A percentile compares a stretch with the other conserved stretches of the same genome.
Evolutionary conservation across 1,284 basidiomycete species (phyloP).

Genomic region (Malassezia psittaci): DNA sequence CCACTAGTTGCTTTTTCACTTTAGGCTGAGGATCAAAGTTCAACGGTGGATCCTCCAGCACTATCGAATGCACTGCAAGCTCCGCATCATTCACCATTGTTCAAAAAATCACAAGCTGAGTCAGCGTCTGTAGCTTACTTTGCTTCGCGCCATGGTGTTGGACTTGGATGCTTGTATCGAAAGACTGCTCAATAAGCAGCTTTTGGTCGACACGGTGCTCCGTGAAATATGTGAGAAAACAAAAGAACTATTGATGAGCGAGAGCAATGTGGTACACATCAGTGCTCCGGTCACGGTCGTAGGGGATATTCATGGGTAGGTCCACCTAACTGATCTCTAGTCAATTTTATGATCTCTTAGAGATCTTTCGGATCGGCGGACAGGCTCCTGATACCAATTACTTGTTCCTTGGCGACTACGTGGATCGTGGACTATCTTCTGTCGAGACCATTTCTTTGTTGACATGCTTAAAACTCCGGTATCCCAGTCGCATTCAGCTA

Average conservation of each 20-base stretch:
- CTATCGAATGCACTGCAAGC: constrained; percentile 11
- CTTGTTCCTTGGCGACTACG: constrained; percentile 72
- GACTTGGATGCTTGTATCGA: constrained; percentile 47
- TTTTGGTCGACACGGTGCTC: constrained; percentile 42
- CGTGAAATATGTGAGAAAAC: constrained; percentile 48
- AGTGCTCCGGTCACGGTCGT: constrained; percentile 97
- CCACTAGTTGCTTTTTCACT: constrained; percentile 60
- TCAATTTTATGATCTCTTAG: constrained; percentile 98
- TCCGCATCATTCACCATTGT: constrained; percentile 7
- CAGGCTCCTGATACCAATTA: constrained; percentile 95
- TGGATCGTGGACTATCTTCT: constrained; percentile 91
- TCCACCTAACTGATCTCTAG: constrained; percentile 50
- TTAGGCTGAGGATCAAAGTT: constrained; percentile 23
- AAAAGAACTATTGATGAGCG: constrained; percentile 75
- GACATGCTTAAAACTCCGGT: constrained; percentile 90
- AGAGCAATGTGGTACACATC: constrained; percentile 97
- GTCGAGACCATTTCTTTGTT: constrained; percentile 96
- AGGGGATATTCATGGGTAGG: constrained; percentile 92
- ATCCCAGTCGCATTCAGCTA: constrained; percentile 90
- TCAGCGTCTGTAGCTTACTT: background rate
- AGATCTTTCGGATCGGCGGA: constrained; percentile 97
- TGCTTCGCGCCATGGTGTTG: constrained; percentile 28
- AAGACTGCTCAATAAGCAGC: constrained; percentile 44
- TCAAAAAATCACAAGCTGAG: background rate
- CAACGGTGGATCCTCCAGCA: constrained; percentile 16